Base-by-base conservation (phyloP, 768 basidiomycete genomes). In the Coprinopsis cinerea region DNA sequence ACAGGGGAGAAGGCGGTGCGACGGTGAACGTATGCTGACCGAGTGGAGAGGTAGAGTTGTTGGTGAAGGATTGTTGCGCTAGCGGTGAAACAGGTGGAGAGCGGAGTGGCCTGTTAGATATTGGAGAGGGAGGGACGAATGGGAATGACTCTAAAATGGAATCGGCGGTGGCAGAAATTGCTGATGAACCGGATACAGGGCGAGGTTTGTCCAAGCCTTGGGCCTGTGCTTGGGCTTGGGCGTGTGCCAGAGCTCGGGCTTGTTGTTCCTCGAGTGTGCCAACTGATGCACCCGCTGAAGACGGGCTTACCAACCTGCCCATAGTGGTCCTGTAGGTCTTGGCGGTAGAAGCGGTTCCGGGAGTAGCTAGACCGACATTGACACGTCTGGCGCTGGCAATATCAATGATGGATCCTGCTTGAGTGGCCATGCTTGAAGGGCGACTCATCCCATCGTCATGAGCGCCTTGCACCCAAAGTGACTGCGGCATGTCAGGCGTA, bases 61-160 rank as follows among this genome's bases (percentile, higher is more conserved):
- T 58, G 27, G 63, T 65, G 52, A 77, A 75, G 17, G 74, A 68
- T 53, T 84, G 82, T 63, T 84, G 79, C 23, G 67, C 73, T 17
- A 86, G 69, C 6, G 88, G 87, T 9, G 88, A 89, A 49, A 81
- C 80, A 30, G 85, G 84, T 4, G 86, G 86, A 2, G 85, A 82
- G 53, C 87, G 74, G 57, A 82, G 69, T 9, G 88, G 88, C 47
- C 84, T 74, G 56, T 87, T 81, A n/a, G 88, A 89, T 52, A 92
- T 90, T 4, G 90, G 90, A 6, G 88, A 90, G 1, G 90, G 90
- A 20, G 90, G 90, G 7, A 92, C 88, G 62, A 92, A 91, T 28
- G 87, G 88, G 74, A 92, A 92, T 13, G 81, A 83, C 64, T 90
- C 89, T 23, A 92, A 74, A 56, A 92, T 88, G 2, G 88, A 91